Percentiles rank a stretch among this genome's conserved stretches.
Evolutionary conservation across 805 yeast species (phyloP).

Genomic region (Barnettozyma sucrosica): DNA sequence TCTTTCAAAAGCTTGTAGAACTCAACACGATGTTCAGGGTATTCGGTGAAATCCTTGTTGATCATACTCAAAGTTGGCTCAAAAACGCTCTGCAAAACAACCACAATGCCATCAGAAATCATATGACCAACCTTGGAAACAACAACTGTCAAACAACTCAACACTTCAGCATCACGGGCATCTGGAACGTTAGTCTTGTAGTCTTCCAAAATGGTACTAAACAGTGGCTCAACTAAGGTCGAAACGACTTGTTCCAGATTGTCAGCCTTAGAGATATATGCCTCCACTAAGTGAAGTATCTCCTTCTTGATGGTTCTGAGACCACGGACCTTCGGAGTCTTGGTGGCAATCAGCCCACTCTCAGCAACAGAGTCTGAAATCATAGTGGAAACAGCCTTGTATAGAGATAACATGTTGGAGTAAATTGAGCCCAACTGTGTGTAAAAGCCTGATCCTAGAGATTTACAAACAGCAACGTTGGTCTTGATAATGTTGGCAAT

Average conservation of each 20-base stretch:
- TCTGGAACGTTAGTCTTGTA: constrained; percentile 86
- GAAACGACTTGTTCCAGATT: constrained; percentile 75
- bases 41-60: constrained; percentile 89
- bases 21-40: constrained; percentile 96
- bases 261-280: constrained; percentile 82
- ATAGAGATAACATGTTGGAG: constrained; percentile 82
- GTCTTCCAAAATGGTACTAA: constrained; percentile 83
- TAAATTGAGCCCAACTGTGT: constrained; percentile 84
- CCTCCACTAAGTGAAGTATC: constrained; percentile 80
- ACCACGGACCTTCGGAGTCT: constrained; percentile 91
- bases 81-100: constrained; percentile 84
- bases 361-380: constrained; percentile 72
- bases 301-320: constrained; percentile 95
- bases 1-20: constrained; percentile 86
- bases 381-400: constrained; percentile 82
- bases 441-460: constrained; percentile 87
- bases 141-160: constrained; percentile 89
- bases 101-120: constrained; percentile 85
- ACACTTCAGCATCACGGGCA: constrained; percentile 96
- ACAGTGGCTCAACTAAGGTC: constrained; percentile 75
- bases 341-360: constrained; percentile 86
- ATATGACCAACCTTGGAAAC: constrained; percentile 81
- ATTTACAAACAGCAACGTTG: constrained; percentile 90
- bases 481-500: constrained; percentile 93
- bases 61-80: constrained; percentile 95